Conservation (phyloP, 805 yeast genomes). For the Candida methanosorbosa region DNA sequence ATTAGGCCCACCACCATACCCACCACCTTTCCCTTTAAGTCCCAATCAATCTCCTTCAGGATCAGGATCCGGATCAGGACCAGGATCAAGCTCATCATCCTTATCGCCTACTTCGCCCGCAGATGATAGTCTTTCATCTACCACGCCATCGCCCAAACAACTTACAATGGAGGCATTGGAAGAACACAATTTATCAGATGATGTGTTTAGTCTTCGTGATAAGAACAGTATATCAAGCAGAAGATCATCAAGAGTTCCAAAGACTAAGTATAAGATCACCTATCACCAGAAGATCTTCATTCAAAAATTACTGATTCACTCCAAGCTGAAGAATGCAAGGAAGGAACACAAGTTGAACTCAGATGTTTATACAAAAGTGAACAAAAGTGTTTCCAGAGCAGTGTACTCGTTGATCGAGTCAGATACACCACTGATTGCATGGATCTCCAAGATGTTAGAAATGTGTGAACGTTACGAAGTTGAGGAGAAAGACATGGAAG, state of each 20-base stretch:
- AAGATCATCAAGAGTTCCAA: too few species aligned
- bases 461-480: slow-evolving; percentile 20
- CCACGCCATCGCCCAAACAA: not conserved
- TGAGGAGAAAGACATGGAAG: slow-evolving; percentile 4
- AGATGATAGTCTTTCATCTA: not conserved
- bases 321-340: slow-evolving; percentile 41
- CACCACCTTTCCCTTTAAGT: slow-evolving; percentile 1
- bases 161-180: slow-evolving; percentile 13
- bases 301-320: slow-evolving; percentile 48
- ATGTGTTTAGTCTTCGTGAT: too few species aligned
- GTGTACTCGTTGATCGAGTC: slow-evolving; percentile 32
- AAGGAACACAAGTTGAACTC: slow-evolving; percentile 22
- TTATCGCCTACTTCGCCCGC: slow-evolving; percentile 1
- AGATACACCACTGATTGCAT: slow-evolving; percentile 9
- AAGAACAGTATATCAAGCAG: too few species aligned
- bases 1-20: not conserved
- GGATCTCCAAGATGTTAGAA: slow-evolving; percentile 21
- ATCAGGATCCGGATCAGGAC: too few species aligned
- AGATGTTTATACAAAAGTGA: slow-evolving; percentile 43
- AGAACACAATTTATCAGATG: slow-evolving; percentile 9
- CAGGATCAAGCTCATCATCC: slow-evolving; percentile 3
- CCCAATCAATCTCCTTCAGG: too few species aligned
- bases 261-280: slow-evolving; percentile 7
- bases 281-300: slow-evolving; percentile 43
- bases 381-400: slow-evolving; percentile 52